Conservation (phyloP, 148 eudicot species). For the Silene latifolia region DNA sequence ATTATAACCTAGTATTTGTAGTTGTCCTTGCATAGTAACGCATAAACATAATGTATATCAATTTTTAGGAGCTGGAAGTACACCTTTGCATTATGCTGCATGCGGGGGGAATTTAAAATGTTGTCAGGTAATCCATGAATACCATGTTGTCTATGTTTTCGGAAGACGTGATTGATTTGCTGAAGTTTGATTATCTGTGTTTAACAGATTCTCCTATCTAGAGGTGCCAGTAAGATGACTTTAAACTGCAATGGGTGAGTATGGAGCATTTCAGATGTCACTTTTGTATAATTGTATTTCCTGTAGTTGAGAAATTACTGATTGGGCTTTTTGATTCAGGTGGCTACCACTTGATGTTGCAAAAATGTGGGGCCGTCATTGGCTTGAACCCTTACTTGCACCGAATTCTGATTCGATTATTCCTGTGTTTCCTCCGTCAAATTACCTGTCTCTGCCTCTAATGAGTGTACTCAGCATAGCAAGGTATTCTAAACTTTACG, state of each 20-base stretch:
- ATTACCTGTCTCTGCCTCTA: constrained; percentile 82
- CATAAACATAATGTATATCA: not conserved
- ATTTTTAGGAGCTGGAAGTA: constrained; percentile 88
- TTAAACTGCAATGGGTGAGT: constrained; percentile 93
- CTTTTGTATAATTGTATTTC: not conserved
- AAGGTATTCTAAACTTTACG: constrained; percentile 45
- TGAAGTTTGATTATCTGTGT: constrained; percentile 16
- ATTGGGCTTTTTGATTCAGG: constrained; percentile 38
- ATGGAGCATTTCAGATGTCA: constrained; percentile 23
- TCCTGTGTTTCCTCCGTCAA: constrained; percentile 77
- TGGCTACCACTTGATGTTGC: constrained; percentile 99
- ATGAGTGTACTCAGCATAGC: constrained; percentile 90
- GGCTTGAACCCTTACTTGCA: constrained; percentile 86
- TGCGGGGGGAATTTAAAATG: constrained; percentile 96
- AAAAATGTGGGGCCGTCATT: constrained; percentile 97
- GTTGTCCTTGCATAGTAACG: not conserved
- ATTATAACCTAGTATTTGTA: not conserved
- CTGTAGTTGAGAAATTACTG: constrained; percentile 2
- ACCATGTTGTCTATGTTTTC: constrained; percentile 1
- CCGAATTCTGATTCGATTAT: constrained; percentile 63
- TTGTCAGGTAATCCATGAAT: constrained; percentile 60
- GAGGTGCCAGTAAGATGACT: constrained; percentile 81
- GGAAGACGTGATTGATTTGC: constrained; percentile 12
- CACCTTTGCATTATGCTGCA: constrained; percentile 99
- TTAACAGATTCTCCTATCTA: constrained; percentile 78